These are phyloP conservation scores for Annulohypoxylon moriforme DNA, from an alignment of 495 filamentous ascomycete species.

Conservation along the genomic window DNA sequence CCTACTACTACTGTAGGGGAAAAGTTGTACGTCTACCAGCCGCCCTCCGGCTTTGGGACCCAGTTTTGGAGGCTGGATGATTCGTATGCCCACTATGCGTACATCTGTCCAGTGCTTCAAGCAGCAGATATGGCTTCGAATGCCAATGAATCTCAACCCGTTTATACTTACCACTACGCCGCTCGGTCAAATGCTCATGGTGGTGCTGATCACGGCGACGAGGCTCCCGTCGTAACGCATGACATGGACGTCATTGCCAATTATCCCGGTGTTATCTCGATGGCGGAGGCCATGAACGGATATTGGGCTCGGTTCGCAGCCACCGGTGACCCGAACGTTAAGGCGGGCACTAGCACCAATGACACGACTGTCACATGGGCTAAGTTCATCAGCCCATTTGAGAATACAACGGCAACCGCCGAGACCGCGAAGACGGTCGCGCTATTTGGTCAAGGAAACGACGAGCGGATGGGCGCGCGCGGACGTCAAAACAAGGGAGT, in stretches of 20 bases:
- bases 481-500: constrained; percentile 55
- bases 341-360: constrained; percentile 39
- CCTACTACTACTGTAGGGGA: constrained; percentile 50
- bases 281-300: constrained; percentile 65
- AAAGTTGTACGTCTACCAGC: constrained; percentile 34
- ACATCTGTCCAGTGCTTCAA: constrained; percentile 72
- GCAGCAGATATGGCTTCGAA: constrained; percentile 64
- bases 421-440: constrained; percentile 49
- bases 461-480: constrained; percentile 59
- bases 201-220: constrained; percentile 70
- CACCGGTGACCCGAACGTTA: constrained; percentile 63
- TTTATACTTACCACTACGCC: constrained; percentile 71
- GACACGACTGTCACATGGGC: constrained; percentile 42
- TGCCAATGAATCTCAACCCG: constrained; percentile 47
- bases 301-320: constrained; percentile 67
- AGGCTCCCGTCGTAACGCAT: constrained; percentile 67
- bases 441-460: constrained; percentile 72
- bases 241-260: constrained; percentile 55
- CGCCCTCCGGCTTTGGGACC: constrained; percentile 57
- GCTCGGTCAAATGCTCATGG: constrained; percentile 58
- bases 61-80: constrained; percentile 71
- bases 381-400: constrained; percentile 42
- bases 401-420: constrained; percentile 7
- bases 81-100: constrained; percentile 74
- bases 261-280: constrained; percentile 58